These are phyloP conservation scores for Rhizopus sp. DNA, from an alignment of 371 early-diverging fungal species.

Conservation along the genomic window DNA sequence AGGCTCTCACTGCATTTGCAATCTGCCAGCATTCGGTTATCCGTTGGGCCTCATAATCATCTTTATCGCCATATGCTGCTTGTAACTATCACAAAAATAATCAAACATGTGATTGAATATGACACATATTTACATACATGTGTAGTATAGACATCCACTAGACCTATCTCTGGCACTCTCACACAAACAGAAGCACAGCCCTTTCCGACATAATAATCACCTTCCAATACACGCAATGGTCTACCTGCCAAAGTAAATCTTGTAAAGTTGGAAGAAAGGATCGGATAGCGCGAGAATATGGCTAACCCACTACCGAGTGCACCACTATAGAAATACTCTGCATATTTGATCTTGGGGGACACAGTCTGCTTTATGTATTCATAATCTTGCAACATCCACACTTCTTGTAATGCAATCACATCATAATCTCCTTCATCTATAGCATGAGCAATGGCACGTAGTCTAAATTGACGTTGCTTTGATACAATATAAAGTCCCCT, in stretches of 20 bases:
- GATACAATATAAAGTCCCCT: slow-evolving; percentile 61
- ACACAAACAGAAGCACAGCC: slow-evolving; percentile 54
- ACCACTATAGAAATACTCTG: slow-evolving; percentile 59
- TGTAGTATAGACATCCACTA: slow-evolving; percentile 63
- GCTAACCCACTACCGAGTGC: slow-evolving; percentile 62
- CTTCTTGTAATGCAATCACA: slow-evolving; percentile 65
- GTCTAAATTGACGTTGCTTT: slow-evolving; percentile 47
- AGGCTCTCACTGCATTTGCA: slow-evolving; percentile 40
- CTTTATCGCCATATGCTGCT: slow-evolving; percentile 53
- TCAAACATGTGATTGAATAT: neutral
- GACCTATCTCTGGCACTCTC: slow-evolving; percentile 57
- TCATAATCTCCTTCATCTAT: slow-evolving; percentile 46
- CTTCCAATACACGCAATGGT: slow-evolving; percentile 58
- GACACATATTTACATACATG: slow-evolving; percentile 46
- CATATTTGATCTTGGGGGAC: slow-evolving; percentile 37
- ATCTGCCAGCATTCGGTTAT: slow-evolving; percentile 65
- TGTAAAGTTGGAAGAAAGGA: slow-evolving; percentile 44
- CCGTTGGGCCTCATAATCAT: slow-evolving; percentile 57
- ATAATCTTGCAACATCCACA: slow-evolving; percentile 61
- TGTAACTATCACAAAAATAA: slow-evolving; percentile 43
- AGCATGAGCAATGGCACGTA: slow-evolving; percentile 56
- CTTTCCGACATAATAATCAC: slow-evolving; percentile 69
- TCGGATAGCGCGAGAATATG: slow-evolving; percentile 54
- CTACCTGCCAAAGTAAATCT: slow-evolving; percentile 59
- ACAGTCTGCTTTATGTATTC: slow-evolving; percentile 38